Base-by-base conservation (phyloP, 495 filamentous ascomycete genomes). In the Neurospora sp. region DNA sequence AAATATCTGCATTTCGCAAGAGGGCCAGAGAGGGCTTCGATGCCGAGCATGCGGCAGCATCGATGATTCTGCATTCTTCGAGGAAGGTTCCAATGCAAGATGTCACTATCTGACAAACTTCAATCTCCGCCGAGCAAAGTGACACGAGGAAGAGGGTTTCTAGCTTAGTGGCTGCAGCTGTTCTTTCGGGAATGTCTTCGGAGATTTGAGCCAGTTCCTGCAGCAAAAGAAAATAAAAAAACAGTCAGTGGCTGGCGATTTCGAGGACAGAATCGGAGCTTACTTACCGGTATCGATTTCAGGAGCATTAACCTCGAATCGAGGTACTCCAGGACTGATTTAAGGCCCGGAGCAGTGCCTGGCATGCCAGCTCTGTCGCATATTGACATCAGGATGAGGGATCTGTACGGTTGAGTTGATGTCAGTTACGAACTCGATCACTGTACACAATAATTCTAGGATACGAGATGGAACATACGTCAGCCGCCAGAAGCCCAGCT, bases 41-140 rank as follows among this genome's bases (percentile, higher is more conserved):
- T 39, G 79, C 81, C 20, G 83, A 79, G 38, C 83, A 83, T 27
- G 83, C 80, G 12, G 82, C 80, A 10, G 83, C 83, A 69, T 89
- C 87, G n/a, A 89, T 83, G 37, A 88, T 80, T 5, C 81, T 80
- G 71, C 87, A 88, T 74, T 90, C 89, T 46, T 90, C 86, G 72
- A 89, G 86, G 70, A 89, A 85, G n/a, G 89, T 78, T n/a, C 85
- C 86, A 71, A 91, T 87, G 74, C 87, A 88, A 41, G 85, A 85
- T 5, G 88, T 91, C 40, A 90, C 89, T 37, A 88, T 78, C 72
- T 87, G 87, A 77, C 89, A 90, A 31, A 85, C 86, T 39, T 89
- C 87, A 20, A 90, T 86, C 71, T 91, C 88, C 23, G 86, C 83
- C 12, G 88, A 90, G 75, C 89, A 91, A 27, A 91, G 85, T 2